phyloP scores from a whole-genome alignment of 805 yeast genomes.

The Starmerella sirachaensis region DNA sequence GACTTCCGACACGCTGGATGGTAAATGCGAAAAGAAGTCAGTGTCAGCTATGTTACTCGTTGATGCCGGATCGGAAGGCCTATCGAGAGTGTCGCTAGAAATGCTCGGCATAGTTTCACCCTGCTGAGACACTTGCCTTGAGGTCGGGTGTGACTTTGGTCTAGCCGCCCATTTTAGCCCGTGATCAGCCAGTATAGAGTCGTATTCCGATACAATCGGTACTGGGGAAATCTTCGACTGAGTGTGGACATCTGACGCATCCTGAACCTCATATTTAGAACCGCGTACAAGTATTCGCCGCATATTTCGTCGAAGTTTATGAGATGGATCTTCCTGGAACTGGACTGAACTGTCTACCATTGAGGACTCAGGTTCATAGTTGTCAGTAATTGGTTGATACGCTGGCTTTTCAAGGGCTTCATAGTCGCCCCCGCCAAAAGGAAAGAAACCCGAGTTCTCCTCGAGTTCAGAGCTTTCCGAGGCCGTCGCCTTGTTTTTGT shows the following conservation, averaged over 20 bases:
- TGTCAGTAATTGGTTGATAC: conserved; percentile 4
- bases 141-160: too few species aligned
- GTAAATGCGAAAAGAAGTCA: too few species aligned
- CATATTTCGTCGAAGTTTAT: conserved; percentile 3
- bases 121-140: too few species aligned
- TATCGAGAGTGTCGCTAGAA: background rate
- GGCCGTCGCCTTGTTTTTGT: conserved; percentile 1
- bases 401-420: conserved; percentile 2
- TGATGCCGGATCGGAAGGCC: background rate
- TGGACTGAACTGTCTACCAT: conserved; percentile 16
- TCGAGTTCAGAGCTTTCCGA: too few species aligned
- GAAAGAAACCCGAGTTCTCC: too few species aligned
- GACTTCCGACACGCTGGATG: background rate
- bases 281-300: conserved; percentile 11
- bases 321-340: conserved; percentile 2
- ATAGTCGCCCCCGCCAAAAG: conserved; percentile 15
- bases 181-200: background rate
- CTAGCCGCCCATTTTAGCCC: too few species aligned
- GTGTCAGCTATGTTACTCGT: background rate
- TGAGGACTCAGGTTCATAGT: conserved; percentile 19
- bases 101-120: background rate
- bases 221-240: background rate
- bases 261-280: conserved; percentile 14
- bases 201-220: background rate
- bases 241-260: too few species aligned